Conservation (phyloP, 306 rosid species). For the Vigna trinervia region DNA sequence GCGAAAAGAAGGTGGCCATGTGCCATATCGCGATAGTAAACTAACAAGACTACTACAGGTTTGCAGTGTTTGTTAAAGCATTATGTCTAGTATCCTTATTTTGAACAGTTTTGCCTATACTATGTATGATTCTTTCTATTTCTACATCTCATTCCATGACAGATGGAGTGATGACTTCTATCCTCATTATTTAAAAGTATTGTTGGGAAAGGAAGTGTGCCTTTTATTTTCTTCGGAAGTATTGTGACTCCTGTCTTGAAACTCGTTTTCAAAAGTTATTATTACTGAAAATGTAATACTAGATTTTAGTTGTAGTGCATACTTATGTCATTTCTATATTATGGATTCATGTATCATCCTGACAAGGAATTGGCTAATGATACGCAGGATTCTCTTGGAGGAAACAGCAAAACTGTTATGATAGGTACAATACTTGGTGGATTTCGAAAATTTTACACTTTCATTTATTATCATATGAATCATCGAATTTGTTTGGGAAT, state of each 20-base stretch:
- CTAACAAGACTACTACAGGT: conserved; percentile 93
- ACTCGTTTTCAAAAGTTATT: conserved; percentile 12
- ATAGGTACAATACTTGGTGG: conserved; percentile 64
- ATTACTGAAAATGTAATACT: conserved; percentile 16
- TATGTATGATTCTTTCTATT: background rate
- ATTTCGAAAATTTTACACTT: conserved; percentile 19
- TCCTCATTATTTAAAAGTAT: conserved; percentile 7
- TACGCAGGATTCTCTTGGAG: conserved; percentile 90
- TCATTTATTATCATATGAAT: background rate
- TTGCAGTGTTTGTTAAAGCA: conserved; percentile 29
- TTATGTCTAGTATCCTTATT: background rate
- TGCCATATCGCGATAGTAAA: conserved; percentile 98
- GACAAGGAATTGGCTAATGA: conserved; percentile 43
- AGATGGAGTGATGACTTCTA: conserved; percentile 3
- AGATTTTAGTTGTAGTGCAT: background rate
- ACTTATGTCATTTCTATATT: background rate
- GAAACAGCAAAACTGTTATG: conserved; percentile 98
- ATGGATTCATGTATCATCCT: conserved; percentile 33
- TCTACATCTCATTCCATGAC: background rate
- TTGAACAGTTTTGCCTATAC: background rate
- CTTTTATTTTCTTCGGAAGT: conserved; percentile 1
- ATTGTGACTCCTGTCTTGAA: conserved; percentile 15
- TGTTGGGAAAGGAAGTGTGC: background rate
- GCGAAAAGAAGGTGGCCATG: conserved; percentile 95
- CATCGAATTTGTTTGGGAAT: conserved; percentile 34